Evolutionary conservation across 2,329 filamentous ascomycete species (phyloP).

Genomic region (Rutstroemia sp.): DNA sequence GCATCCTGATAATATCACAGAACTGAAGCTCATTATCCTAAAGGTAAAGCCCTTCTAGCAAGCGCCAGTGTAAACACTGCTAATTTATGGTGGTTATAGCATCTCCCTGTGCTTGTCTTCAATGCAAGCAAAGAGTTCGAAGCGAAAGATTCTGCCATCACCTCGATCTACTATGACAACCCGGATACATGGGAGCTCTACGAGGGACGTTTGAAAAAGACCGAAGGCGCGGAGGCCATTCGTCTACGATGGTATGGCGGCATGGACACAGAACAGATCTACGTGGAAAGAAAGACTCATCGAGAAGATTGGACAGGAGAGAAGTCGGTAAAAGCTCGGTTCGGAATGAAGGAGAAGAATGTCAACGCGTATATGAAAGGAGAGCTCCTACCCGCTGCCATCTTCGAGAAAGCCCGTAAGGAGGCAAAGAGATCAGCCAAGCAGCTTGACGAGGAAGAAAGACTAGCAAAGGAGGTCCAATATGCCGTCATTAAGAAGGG

Average conservation of each 20-base stretch:
- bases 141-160: slow-evolving; percentile 83
- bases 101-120: slow-evolving; percentile 93
- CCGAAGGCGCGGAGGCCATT: slow-evolving; percentile 93
- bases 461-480: slow-evolving; percentile 84
- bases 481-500: slow-evolving; percentile 85
- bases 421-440: slow-evolving; percentile 91
- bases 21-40: slow-evolving; percentile 93
- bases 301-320: slow-evolving; percentile 98
- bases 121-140: slow-evolving; percentile 97
- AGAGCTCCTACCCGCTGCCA: slow-evolving; percentile 72
- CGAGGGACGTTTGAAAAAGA: slow-evolving; percentile 91
- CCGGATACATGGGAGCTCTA: slow-evolving; percentile 91
- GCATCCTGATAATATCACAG: slow-evolving; percentile 95
- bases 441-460: slow-evolving; percentile 85
- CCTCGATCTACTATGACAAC: slow-evolving; percentile 98
- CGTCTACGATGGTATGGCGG: slow-evolving; percentile 95
- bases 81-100: slow-evolving; percentile 36
- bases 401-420: slow-evolving; percentile 95
- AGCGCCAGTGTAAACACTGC: background rate
- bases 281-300: slow-evolving; percentile 96
- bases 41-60: slow-evolving; percentile 44
- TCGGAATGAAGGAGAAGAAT: slow-evolving; percentile 93
- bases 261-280: slow-evolving; percentile 92
- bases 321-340: slow-evolving; percentile 96
- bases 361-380: slow-evolving; percentile 86